Percentiles rank a stretch among this genome's conserved stretches.
phyloP scores from a whole-genome alignment of 1,139 yeast genomes.

The Saccharomyces hybrid region DNA sequence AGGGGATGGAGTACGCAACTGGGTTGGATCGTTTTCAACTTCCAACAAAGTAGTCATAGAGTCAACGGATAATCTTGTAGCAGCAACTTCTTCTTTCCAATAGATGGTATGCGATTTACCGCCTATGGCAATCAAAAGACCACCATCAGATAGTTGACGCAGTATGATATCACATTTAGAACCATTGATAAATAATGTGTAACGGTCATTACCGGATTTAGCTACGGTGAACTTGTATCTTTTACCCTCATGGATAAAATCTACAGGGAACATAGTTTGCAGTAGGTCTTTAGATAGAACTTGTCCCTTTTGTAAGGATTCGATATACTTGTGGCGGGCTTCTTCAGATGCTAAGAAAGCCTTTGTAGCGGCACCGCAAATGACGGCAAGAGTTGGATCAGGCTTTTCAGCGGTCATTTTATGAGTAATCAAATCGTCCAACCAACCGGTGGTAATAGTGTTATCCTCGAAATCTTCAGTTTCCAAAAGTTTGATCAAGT shows the following conservation, averaged over 20 bases:
- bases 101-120: constrained; percentile 93
- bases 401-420: constrained; percentile 96
- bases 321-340: constrained; percentile 57
- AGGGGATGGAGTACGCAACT: constrained; percentile 95
- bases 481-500: constrained; percentile 85
- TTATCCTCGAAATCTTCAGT: constrained; percentile 95
- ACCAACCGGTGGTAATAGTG: constrained; percentile 97
- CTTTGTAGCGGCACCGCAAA: constrained; percentile 95
- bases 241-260: constrained; percentile 88
- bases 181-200: constrained; percentile 88
- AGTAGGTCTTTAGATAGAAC: constrained; percentile 75
- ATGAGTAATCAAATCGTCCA: constrained; percentile 88
- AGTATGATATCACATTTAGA: constrained; percentile 84
- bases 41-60: constrained; percentile 90
- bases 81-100: constrained; percentile 96
- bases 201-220: constrained; percentile 75
- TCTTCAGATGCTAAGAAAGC: constrained; percentile 78
- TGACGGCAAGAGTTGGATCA: constrained; percentile 78
- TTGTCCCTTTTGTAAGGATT: constrained; percentile 86
- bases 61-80: constrained; percentile 92
- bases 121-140: constrained; percentile 75
- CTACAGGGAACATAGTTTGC: constrained; percentile 84
- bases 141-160: constrained; percentile 86
- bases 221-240: constrained; percentile 94
- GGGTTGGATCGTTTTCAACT: constrained; percentile 96